Evolutionary conservation across 768 basidiomycete genomes (phyloP), one percentile per base, ranked within the genome.

Genomic region (Panellus pusillus): DNA sequence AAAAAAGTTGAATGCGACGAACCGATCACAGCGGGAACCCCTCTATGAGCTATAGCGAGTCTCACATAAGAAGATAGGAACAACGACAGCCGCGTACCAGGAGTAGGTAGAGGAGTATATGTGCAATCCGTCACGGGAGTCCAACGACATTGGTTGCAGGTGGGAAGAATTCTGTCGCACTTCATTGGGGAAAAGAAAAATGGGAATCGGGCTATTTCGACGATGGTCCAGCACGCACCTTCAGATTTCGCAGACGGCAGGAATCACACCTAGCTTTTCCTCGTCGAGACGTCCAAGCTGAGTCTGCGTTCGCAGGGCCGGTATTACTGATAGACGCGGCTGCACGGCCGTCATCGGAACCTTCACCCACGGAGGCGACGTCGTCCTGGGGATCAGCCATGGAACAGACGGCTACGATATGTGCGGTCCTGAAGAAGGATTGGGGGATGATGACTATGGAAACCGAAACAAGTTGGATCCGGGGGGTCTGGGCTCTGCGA

Each of bases 201-300:
- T 40, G 44, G 35, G 44, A 50, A 49, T 45, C 47, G 56, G 47
- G 37, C 31, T 41, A 38, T 35, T 17, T 19, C 37, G 27, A 9
- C 15, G 31, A 49, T 46, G 61, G 48, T 35, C 20, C 29, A 47
- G 40, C 50, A 73, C 81, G 63, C 51, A 86, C 86, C 74, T 87
- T 88, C 55, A 87, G 73, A 70, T 88, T 88, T 65, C 83, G 83
- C 51, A 80, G 63, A 29, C 86, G 83, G 70, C 86, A 88, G 61
- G 85, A 79, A 70, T 88, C 86, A 63, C 86, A 88, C 44, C 86
- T 77, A 60, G 86, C 85, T 64, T 88, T 88, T 47, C 86, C 86
- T 70, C 86, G 76, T 54, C 84, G 79, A 53, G 86, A 85, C 58
- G 86, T 85, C 86, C 86, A 88, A 51, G 83, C 82, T 38, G 85